Evolutionary conservation across 2,329 filamentous ascomycete species (phyloP), one percentile per base, ranked within the genome.

Genomic region (Chrysoporthe puriensis): DNA sequence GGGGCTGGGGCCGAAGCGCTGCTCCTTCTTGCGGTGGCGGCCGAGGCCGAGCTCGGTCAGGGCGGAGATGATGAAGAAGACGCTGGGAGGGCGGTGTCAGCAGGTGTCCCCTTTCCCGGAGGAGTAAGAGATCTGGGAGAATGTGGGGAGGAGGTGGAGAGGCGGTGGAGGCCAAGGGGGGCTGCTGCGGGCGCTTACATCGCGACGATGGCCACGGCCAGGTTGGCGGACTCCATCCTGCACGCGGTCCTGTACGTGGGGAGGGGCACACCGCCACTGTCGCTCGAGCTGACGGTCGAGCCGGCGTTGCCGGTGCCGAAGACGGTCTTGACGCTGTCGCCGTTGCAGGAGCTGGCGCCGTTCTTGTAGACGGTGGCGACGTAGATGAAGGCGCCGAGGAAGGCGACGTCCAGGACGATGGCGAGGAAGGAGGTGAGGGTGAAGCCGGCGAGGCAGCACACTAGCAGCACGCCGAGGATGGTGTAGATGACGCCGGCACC

Each of bases 401-500:
- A 97, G 74, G 86, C 86, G 64, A 96, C 73, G 75, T 97, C 93
- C 60, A 97, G 83, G 34, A 94, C 70, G 70, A 97, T 87, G 71
- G 87, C 91, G 64, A 96, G 71, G 74, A 90, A 84, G 3, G 91
- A 91, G 69, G 94, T 90, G 77, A 95, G 83, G 4, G 85, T 83
- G 69, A 91, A 85, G 40, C 93, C 93, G 46, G 91, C 93, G 6
- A 97, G 80, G 76, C 88, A 96, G 82, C 92, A 93, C 9, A 95
- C 90, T 48, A 96, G 81, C 43, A 96, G 72, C 16, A 93, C 81
- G n/a, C 88, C 91, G 64, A 90, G 78, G 69, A 93, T 79, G 63
- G 89, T 88, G 82, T 97, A 97, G 9, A 96, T 76, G 0, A 90
- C 86, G 2, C 88, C 92, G 1, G 85, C 85, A 62, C 94, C 94